phyloP scores from a whole-genome alignment of 2,329 filamentous ascomycete genomes.

The Calonectria hawksworthii region DNA sequence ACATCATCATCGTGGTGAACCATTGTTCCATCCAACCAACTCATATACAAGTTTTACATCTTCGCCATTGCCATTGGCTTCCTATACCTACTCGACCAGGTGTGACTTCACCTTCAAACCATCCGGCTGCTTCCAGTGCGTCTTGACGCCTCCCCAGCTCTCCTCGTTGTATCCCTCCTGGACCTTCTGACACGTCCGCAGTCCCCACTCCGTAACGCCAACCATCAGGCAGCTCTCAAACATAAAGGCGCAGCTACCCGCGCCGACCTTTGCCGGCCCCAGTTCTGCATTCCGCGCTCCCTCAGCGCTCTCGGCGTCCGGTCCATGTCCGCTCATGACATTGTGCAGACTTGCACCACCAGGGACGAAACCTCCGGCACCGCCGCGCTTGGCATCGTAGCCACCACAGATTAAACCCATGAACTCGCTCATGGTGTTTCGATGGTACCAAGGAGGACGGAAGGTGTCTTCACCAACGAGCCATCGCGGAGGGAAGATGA shows the following conservation, averaged over 20 bases:
- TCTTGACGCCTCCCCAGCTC: slow-evolving; percentile 80
- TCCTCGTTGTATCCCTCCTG: slow-evolving; percentile 82
- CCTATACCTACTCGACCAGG: slow-evolving; percentile 22
- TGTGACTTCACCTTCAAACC: slow-evolving; percentile 48
- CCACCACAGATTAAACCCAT: slow-evolving; percentile 71
- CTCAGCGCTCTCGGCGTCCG: slow-evolving; percentile 69
- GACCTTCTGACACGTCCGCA: slow-evolving; percentile 69
- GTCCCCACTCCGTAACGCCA: slow-evolving; percentile 79
- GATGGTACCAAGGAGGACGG: slow-evolving; percentile 80
- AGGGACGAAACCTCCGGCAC: slow-evolving; percentile 67
- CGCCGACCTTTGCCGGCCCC: slow-evolving; percentile 70
- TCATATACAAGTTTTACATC: not conserved
- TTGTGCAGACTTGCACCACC: slow-evolving; percentile 76
- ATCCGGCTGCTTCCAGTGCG: slow-evolving; percentile 69
- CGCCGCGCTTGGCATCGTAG: slow-evolving; percentile 74
- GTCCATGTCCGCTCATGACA: slow-evolving; percentile 77
- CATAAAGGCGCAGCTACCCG: slow-evolving; percentile 76
- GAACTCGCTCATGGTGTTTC: slow-evolving; percentile 77
- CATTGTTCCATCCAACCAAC: not conserved
- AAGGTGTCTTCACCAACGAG: slow-evolving; percentile 78
- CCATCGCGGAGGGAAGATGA: slow-evolving; percentile 81
- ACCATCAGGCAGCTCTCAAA: slow-evolving; percentile 79
- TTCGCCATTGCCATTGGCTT: not conserved
- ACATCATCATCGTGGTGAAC: not conserved
- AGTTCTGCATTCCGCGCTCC: slow-evolving; percentile 69